Evolutionary conservation across 495 filamentous ascomycete species (phyloP), one percentile per base, ranked within the genome.

Genomic region (Beverwykella pulmonaria): DNA sequence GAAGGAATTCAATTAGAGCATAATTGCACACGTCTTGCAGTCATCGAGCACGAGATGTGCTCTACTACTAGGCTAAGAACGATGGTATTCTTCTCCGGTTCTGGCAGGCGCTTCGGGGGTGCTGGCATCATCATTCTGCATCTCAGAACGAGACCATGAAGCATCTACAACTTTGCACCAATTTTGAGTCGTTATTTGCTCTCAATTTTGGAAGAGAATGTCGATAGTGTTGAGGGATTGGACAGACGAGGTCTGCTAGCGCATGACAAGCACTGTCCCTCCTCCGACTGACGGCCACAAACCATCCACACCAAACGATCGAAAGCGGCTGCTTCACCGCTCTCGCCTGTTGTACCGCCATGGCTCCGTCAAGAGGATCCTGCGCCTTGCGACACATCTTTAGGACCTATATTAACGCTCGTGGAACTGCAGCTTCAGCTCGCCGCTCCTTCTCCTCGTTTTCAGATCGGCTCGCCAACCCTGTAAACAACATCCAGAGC

Each of bases 401-500:
- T 36, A 19, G 49, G 36, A 39, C 9, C 27, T n/a, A 26, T 56
- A 48, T 27, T 22, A 27, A 27, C 22, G 27, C 20, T 52, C 55
- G 22, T 22, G 54, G 32, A 19, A 12, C 41, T 59, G 19, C n/a
- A n/a, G 17, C 50, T 44, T 7, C 39, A 4, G 50, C 34, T 26
- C 60, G 57, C 15, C 57, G 71, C 23, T 58, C 64, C 25, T 65
- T 71, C 59, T 50, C 68, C 14, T 65, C 72, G 14, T 82, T 84
- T 66, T 73, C 80, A 17, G 78, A 82, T 59, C 72, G 79, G 30
- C 78, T 78, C 59, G 68, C 75, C 48, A 77, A 79, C 30, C 73
- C 70, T 44, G 70, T 75, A 32, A 63, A 63, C 47, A 61, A 55
- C 26, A 78, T 86, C 58, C 87, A 90, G 68, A 85, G 93, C 70